These are phyloP conservation scores for Leucosporidium yakuticum DNA, from an alignment of 768 basidiomycete genomes.

Conservation along the genomic window DNA sequence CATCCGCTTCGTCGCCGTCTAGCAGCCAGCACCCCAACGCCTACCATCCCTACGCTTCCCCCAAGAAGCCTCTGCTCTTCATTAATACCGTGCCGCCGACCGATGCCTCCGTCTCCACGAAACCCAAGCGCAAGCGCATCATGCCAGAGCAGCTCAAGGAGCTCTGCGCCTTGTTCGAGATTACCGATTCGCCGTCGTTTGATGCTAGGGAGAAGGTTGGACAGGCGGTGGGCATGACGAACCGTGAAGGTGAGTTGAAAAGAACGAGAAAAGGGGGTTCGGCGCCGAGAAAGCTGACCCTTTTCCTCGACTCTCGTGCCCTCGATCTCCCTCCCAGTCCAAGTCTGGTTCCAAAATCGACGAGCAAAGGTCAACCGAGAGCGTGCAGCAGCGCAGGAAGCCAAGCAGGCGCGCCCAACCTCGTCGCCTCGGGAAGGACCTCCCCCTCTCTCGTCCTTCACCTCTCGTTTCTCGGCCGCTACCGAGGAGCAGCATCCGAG, in stretches of 20 bases:
- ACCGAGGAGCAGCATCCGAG: not conserved
- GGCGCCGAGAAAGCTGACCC: not conserved
- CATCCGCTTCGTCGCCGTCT: too few relatives aligned
- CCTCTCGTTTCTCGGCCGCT: not conserved
- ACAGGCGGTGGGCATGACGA: constrained; percentile 44
- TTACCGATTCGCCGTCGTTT: constrained; percentile 30
- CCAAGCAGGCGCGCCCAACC: not conserved
- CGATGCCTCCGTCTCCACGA: not conserved
- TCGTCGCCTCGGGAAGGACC: not conserved
- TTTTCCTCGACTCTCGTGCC: not conserved
- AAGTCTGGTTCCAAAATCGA: constrained; percentile 40
- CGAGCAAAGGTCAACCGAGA: constrained; percentile 30
- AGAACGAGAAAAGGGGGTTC: not conserved
- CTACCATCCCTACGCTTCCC: not conserved
- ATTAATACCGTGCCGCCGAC: constrained; percentile 12
- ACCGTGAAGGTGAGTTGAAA: constrained; percentile 44
- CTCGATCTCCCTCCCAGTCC: not conserved
- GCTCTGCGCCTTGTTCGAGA: constrained; percentile 42
- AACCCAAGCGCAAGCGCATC: constrained; percentile 43
- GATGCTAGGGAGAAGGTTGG: constrained; percentile 18
- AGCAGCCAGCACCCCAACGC: not conserved
- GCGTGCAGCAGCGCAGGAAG: not conserved
- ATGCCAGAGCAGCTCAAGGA: constrained; percentile 43
- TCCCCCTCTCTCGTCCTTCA: too few relatives aligned
- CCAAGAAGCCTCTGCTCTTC: constrained; percentile 9